Evolutionary conservation across 768 basidiomycete species (phyloP), one percentile per base, ranked within the genome.

Genomic region (Naematelia aurantialba): DNA sequence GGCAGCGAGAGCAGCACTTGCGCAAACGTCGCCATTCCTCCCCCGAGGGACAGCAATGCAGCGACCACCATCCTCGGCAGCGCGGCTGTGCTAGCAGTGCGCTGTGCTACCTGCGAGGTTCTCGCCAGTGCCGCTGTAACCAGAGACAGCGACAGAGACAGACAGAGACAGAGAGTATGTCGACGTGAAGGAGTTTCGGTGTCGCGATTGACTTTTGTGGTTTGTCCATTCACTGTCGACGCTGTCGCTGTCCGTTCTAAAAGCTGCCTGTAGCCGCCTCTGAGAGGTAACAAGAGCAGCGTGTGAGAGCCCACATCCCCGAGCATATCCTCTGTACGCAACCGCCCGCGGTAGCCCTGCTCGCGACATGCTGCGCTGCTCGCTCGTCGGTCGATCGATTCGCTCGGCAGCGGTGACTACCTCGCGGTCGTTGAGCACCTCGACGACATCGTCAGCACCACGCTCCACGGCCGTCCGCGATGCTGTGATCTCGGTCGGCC

Each of bases 1-100:
- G 77, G 77, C n/a, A 78, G 60, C 5, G 69, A 70, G 52, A 76
- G 48, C 24, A 78, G 61, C 51, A 76, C 70, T 47, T 75, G 74
- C 5, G 62, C 57, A 51, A 75, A 76, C 19, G 76, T 72, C 27
- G 70, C 67, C 54, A 67, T 52, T 4, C 66, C 69, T 25, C 65
- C 64, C 2, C 59, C 59, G 26, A 67, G 60, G 58, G 54, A 56
- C 51, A 67, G 39, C 29, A 73, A 53, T 1, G 55, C 45, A 5
- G 62, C 49, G 46, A 67, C 29, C 2, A 61, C 48, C 69, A 68
- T 71, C 14, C 31, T 56, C 60, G 14, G 5, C 14, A 39, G 21
- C 29, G 47, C 12, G 12, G 13, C 11, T 24, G 47, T 12, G 13
- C 13, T 11, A 24, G 12, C 12, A 12, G 12, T 11, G 12, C 12